A percentile compares a stretch with the other conserved stretches of the same genome.
These are phyloP conservation scores for Saturnispora quitensis DNA, from an alignment of 805 yeast species.

Conservation along the genomic window DNA sequence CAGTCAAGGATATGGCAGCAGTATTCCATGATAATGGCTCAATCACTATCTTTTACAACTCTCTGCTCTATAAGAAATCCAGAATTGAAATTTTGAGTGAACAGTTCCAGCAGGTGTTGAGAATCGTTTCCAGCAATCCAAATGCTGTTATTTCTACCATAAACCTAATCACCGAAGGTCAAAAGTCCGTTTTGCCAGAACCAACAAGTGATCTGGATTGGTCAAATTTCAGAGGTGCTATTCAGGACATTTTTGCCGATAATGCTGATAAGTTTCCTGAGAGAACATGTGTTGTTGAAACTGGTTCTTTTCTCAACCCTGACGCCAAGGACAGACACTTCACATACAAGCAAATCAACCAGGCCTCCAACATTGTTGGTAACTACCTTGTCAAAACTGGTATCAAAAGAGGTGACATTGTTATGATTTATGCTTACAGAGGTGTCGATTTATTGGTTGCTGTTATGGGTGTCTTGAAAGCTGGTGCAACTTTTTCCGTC, in stretches of 20 bases:
- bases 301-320: constrained; percentile 57
- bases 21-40: constrained; percentile 32
- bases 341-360: constrained; percentile 79
- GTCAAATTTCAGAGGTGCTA: constrained; percentile 88
- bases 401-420: constrained; percentile 84
- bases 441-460: constrained; percentile 96
- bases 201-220: constrained; percentile 85
- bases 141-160: constrained; percentile 46
- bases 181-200: constrained; percentile 60
- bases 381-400: constrained; percentile 78
- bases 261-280: constrained; percentile 83
- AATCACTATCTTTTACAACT: constrained; percentile 56
- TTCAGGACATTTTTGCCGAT: constrained; percentile 87
- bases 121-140: constrained; percentile 30
- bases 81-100: constrained; percentile 65
- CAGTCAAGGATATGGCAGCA: constrained; percentile 57
- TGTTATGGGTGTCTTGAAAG: constrained; percentile 95
- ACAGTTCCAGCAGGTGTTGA: constrained; percentile 53
- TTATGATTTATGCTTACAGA: constrained; percentile 95
- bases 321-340: constrained; percentile 56
- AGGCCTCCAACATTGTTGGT: constrained; percentile 89
- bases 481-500: constrained; percentile 97
- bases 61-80: constrained; percentile 59
- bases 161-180: constrained; percentile 60
- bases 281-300: constrained; percentile 86